Base-by-base conservation (phyloP, 1,284 basidiomycete species). In the Mycena citricolor region DNA sequence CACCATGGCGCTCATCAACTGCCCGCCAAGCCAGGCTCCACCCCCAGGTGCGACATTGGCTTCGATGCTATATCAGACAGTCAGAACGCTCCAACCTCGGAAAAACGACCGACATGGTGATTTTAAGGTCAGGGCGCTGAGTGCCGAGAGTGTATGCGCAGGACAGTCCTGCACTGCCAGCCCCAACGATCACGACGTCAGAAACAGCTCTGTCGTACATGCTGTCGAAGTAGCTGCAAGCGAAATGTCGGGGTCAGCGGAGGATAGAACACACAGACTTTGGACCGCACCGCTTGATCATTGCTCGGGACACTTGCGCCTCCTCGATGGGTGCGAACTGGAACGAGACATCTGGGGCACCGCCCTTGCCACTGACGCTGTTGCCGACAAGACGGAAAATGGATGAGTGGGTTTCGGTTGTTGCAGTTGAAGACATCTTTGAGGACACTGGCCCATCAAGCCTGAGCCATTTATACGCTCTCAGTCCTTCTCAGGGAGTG, bases 1-100 rank as follows among this genome's bases (percentile, higher is more conserved):
- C 57, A 77, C 87, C 88, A 91, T 91, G 0, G 86, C 81, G 2
- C 79, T 81, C 87, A 91, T 90, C 39, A 91, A 69, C 65, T 92
- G 88, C 2, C 88, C 89, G 26, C 86, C 85, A 34, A 88, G 74
- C 86, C 86, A 88, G 16, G 83, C 84, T 37, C 86, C 82, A 47
- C 83, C 83, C 36, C 87, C 84, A n/a, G 90, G 89, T 1, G 88
- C 82, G 19, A 91, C 89, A 53, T 77, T 81, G 8, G 89, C 87
- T 65, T 92, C 89, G 54, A 91, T 68, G 59, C 50, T 52, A 19
- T n/a, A n/a, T n/a, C n/a, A 32, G 11, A 35, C 26, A 25, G 19
- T 13, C 29, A 6, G 8, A 20, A 1, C 6, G 8, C 7, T n/a
- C 8, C 11, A 16, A 16, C n/a, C 20, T 6, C 4, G 20, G n/a